Conservation (phyloP, 2,329 filamentous ascomycete genomes). For the Xylariaceae sp. region DNA sequence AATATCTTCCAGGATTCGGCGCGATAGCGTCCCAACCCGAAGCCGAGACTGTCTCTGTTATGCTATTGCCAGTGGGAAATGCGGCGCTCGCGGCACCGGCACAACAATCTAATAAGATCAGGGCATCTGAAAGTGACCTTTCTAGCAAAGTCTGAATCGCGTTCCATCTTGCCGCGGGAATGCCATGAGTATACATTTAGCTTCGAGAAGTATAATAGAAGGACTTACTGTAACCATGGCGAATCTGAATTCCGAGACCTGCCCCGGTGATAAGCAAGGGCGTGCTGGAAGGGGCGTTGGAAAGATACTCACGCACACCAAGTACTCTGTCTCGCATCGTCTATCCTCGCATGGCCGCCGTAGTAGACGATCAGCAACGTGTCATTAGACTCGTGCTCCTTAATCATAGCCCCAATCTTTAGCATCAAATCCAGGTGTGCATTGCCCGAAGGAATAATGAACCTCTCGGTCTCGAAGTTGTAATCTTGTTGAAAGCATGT, state of each 20-base stretch:
- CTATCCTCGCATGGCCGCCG: conserved; percentile 65
- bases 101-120: conserved; percentile 66
- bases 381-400: conserved; percentile 61
- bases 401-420: conserved; percentile 62
- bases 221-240: conserved; percentile 60
- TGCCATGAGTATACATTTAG: conserved; percentile 21
- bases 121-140: conserved; percentile 61
- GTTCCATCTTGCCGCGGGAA: conserved; percentile 54
- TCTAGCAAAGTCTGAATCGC: conserved; percentile 66
- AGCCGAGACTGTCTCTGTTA: conserved; percentile 67
- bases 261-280: conserved; percentile 16
- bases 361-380: conserved; percentile 66
- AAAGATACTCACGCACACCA: conserved; percentile 62
- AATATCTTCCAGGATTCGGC: conserved; percentile 64
- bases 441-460: conserved; percentile 64
- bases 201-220: neutral
- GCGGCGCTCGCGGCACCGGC: conserved; percentile 66
- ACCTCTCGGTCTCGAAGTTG: conserved; percentile 63
- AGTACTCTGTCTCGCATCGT: conserved; percentile 65
- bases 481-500: conserved; percentile 62
- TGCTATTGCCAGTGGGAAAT: conserved; percentile 63
- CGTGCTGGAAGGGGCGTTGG: neutral
- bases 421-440: conserved; percentile 65
- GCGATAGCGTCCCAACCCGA: conserved; percentile 69
- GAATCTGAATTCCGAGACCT: conserved; percentile 59